A percentile compares a stretch with the other conserved stretches of the same genome.
Evolutionary conservation across 768 basidiomycete genomes (phyloP).

Genomic region (Butyriboletus loyo): DNA sequence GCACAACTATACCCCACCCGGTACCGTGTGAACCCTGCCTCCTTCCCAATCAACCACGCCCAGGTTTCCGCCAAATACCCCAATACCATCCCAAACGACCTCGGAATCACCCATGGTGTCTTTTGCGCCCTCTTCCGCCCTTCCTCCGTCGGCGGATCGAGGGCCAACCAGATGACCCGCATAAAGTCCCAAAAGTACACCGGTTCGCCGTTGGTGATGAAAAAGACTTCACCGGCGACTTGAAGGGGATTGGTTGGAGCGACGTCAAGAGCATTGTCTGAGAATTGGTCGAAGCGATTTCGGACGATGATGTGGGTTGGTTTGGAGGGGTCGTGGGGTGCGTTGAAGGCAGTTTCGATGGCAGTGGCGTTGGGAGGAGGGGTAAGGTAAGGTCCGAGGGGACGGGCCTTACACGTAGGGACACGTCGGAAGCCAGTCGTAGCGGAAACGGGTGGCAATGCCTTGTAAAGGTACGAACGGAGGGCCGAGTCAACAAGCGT

Average conservation of each 20-base stretch:
- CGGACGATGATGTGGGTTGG: conserved; percentile 58
- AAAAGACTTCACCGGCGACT: conserved; percentile 92
- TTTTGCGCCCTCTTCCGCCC: conserved; percentile 44
- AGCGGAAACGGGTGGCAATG: conserved; percentile 59
- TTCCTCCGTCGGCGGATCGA: conserved; percentile 45
- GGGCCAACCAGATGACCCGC: conserved; percentile 71
- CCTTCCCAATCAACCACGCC: conserved; percentile 69
- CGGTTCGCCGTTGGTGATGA: conserved; percentile 97
- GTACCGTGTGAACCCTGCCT: conserved; percentile 82
- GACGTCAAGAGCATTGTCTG: conserved; percentile 52
- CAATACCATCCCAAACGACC: conserved; percentile 61
- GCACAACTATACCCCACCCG: conserved; percentile 79
- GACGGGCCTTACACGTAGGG: conserved; percentile 78
- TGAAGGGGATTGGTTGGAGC: conserved; percentile 56
- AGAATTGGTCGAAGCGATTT: conserved; percentile 80
- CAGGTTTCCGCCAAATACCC: conserved; percentile 74
- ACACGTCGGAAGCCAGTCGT: conserved; percentile 65
- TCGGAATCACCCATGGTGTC: conserved; percentile 50
- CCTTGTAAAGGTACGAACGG: conserved; percentile 40
- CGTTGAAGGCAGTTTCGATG: conserved; percentile 55
- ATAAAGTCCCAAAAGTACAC: conserved; percentile 95
- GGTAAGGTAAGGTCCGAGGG: conserved; percentile 76
- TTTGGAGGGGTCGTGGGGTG: conserved; percentile 36
- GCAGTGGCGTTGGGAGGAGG: conserved; percentile 56
- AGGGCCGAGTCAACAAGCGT: conserved; percentile 42